Percentiles rank a stretch among this genome's conserved stretches.
These are phyloP conservation scores for Trichosanthes truncata DNA, from an alignment of 306 rosid genomes.

Conservation along the genomic window DNA sequence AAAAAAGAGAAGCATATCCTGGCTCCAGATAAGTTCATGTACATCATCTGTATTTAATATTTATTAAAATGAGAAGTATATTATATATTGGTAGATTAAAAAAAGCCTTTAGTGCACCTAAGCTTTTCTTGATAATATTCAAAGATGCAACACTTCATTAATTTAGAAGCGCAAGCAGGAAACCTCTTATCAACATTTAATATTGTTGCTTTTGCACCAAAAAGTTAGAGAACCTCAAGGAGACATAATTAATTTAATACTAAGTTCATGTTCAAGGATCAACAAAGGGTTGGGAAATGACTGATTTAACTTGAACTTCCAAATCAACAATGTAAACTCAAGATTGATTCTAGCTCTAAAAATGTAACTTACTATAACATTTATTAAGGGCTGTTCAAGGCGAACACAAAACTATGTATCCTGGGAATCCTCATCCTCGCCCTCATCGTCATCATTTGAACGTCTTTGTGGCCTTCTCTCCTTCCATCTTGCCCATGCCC, in stretches of 20 bases:
- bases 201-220: not conserved
- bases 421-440: not conserved
- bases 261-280: not conserved
- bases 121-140: not conserved
- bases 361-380: not conserved
- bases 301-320: not conserved
- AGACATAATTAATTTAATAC: not conserved
- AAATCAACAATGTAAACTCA: not conserved
- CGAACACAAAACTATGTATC: not conserved
- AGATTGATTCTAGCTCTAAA: not conserved
- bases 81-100: not conserved
- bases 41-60: not conserved
- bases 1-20: too few relatives aligned
- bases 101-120: not conserved
- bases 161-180: not conserved
- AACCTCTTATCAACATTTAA: not conserved
- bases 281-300: not conserved
- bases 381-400: not conserved
- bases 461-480: conserved; percentile 54
- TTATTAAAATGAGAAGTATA: not conserved
- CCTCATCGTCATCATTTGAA: conserved; percentile 24
- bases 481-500: conserved; percentile 86
- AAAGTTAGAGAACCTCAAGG: not conserved
- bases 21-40: not conserved
- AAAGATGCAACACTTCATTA: not conserved